Conservation (phyloP, 306 rosid species). For the Casuarina equisetifolia region DNA sequence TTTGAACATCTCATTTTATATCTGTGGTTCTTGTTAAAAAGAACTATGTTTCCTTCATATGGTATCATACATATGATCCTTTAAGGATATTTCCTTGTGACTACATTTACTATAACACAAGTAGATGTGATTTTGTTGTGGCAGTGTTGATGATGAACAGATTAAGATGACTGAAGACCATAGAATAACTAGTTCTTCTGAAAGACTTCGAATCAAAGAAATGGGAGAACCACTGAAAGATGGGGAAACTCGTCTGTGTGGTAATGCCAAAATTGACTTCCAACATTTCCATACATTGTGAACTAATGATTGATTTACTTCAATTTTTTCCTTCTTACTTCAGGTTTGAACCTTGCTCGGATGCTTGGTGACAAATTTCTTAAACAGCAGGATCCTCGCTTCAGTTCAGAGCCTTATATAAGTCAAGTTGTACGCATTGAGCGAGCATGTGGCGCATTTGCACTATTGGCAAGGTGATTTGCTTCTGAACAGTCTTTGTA, state of each 20-base stretch:
- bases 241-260: conserved; percentile 87
- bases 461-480: conserved; percentile 81
- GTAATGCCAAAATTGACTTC: conserved; percentile 36
- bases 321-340: conserved; percentile 26
- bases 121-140: conserved; percentile 26
- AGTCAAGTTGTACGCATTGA: conserved; percentile 69
- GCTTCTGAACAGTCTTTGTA: conserved; percentile 23
- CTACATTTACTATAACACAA: conserved; percentile 5
- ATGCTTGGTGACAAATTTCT: conserved; percentile 99
- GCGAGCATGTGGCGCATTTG: conserved; percentile 63
- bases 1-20: neutral
- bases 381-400: conserved; percentile 91
- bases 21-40: too few species aligned
- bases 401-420: conserved; percentile 85
- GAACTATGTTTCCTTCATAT: too few species aligned
- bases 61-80: conserved; percentile 5
- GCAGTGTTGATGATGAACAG: conserved; percentile 74
- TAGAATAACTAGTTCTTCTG: conserved; percentile 64
- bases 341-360: conserved; percentile 94
- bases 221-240: conserved; percentile 82
- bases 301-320: conserved; percentile 20
- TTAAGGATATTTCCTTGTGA: conserved; percentile 11
- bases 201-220: conserved; percentile 74
- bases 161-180: conserved; percentile 91
- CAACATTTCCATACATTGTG: conserved; percentile 13